A percentile compares a stretch with the other conserved stretches of the same genome.
phyloP scores from a whole-genome alignment of 768 basidiomycete species.

The Collybia sordida region DNA sequence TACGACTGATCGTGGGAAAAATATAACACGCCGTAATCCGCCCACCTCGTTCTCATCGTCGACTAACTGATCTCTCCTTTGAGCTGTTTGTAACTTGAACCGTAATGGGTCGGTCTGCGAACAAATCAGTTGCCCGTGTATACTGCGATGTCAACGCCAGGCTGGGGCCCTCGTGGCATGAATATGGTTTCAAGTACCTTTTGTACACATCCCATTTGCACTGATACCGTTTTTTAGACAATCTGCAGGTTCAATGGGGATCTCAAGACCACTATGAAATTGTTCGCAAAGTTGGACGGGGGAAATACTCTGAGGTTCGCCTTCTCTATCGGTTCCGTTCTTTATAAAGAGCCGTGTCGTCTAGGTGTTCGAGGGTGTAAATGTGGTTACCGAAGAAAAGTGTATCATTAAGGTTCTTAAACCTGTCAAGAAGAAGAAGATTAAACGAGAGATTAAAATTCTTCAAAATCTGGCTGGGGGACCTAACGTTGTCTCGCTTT shows the following conservation, averaged over 20 bases:
- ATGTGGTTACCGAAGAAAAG: conserved; percentile 88
- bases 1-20: neutral
- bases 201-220: conserved; percentile 10
- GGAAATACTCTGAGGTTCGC: conserved; percentile 91
- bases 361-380: conserved; percentile 92
- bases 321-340: conserved; percentile 2
- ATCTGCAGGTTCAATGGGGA: conserved; percentile 97
- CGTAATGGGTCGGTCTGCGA: conserved; percentile 68
- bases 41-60: neutral
- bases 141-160: conserved; percentile 88
- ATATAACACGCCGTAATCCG: too few relatives aligned
- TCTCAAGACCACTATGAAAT: conserved; percentile 98
- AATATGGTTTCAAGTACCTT: conserved; percentile 70
- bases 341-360: conserved; percentile 9
- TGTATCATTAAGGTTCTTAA: conserved; percentile 99
- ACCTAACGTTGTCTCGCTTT: conserved; percentile 88
- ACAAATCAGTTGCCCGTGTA: conserved; percentile 81
- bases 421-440: conserved; percentile 99
- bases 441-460: conserved; percentile 99
- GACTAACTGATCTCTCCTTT: neutral
- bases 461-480: conserved; percentile 95
- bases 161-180: conserved; percentile 89
- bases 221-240: conserved; percentile 56
- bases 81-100: conserved; percentile 13
- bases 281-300: conserved; percentile 92